These are phyloP conservation scores for Clitopilus hobsonii DNA, from an alignment of 768 basidiomycete species.

Conservation along the genomic window DNA sequence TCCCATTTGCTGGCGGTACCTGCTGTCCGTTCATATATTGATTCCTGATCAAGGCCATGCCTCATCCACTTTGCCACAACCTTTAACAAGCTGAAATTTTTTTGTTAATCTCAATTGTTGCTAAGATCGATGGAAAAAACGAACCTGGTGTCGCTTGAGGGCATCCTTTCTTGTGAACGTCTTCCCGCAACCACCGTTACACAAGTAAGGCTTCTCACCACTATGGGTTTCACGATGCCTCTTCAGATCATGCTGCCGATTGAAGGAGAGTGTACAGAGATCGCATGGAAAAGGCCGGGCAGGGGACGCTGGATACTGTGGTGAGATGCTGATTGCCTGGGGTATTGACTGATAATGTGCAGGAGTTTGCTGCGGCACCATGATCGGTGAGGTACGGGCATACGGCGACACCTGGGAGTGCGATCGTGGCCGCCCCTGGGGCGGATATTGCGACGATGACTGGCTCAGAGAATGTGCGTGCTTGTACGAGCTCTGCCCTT, in stretches of 20 bases:
- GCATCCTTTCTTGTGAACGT: constrained; percentile 87
- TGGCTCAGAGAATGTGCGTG: constrained; percentile 11
- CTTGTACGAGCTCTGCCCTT: constrained; percentile 12
- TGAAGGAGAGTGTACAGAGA: constrained; percentile 77
- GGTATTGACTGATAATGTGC: constrained; percentile 19
- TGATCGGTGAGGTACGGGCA: constrained; percentile 6
- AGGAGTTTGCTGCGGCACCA: constrained; percentile 13
- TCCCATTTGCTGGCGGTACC: no score
- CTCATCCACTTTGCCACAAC: constrained; percentile 70
- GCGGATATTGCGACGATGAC: constrained; percentile 22
- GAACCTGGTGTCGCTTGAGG: constrained; percentile 78
- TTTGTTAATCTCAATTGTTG: constrained; percentile 9
- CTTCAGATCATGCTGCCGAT: constrained; percentile 82
- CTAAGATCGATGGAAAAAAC: constrained; percentile 15
- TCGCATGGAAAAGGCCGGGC: constrained; percentile 63
- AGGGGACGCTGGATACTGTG: constrained; percentile 56
- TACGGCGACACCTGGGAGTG: constrained; percentile 33
- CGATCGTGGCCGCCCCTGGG: constrained; percentile 31
- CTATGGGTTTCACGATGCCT: constrained; percentile 82
- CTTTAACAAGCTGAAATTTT: constrained; percentile 61
- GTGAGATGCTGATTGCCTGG: constrained; percentile 29
- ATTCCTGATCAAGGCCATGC: constrained; percentile 24
- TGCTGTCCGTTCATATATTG: not conserved
- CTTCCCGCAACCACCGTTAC: constrained; percentile 83
- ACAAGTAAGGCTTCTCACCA: constrained; percentile 79